Conservation (phyloP, 208 protist species). For the Balamuthia mandrillaris region DNA sequence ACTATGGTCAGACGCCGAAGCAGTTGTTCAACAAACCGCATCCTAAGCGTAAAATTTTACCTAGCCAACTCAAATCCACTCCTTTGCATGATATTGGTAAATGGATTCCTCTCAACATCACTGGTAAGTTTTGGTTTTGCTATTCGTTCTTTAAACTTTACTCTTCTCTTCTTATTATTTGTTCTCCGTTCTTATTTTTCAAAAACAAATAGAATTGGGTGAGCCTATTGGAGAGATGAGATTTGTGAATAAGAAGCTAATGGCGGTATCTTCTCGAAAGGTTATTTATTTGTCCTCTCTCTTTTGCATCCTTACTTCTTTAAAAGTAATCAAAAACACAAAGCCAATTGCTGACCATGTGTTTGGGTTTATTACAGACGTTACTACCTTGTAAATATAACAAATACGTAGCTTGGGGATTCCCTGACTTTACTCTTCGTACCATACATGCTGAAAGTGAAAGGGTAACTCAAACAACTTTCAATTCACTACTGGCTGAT, state of each 20-base stretch:
- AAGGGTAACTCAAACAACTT: neutral
- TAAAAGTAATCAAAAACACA: too few species aligned
- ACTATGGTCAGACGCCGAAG: conserved; percentile 71
- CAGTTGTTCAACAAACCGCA: conserved; percentile 62
- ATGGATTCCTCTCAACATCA: conserved; percentile 8
- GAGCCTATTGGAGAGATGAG: too few species aligned
- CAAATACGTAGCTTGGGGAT: conserved; percentile 35
- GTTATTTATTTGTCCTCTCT: too few species aligned
- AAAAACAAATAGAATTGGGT: neutral
- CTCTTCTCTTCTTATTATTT: neutral
- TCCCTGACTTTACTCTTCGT: neutral
- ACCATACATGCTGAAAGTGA: neutral
- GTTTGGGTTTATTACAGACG: neutral
- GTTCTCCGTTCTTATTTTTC: neutral
- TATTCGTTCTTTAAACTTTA: neutral
- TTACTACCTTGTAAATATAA: conserved; percentile 7
- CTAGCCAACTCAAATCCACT: neutral
- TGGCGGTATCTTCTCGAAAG: too few species aligned
- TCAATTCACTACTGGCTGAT: neutral
- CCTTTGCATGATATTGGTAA: neutral
- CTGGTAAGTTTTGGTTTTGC: neutral
- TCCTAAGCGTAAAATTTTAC: neutral
- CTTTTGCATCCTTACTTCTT: neutral
- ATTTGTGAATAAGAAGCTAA: too few species aligned
- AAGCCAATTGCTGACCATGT: too few species aligned